Percentiles rank a stretch among this genome's conserved stretches.
These are phyloP conservation scores for Euryodendron excelsum DNA, from an alignment of 148 eudicot genomes.

Conservation along the genomic window DNA sequence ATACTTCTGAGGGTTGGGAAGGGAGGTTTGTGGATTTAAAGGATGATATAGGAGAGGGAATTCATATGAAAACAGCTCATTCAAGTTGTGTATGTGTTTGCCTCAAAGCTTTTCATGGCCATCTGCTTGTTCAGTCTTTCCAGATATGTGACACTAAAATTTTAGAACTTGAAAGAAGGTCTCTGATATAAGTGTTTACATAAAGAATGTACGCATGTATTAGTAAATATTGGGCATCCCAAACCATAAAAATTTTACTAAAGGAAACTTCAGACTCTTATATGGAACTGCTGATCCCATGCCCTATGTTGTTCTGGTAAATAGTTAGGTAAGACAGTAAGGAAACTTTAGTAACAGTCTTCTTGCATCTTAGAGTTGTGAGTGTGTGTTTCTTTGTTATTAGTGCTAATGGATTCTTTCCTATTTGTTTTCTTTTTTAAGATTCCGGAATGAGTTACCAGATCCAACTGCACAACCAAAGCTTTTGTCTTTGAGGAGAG, in stretches of 20 bases:
- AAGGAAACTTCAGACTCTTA: background rate
- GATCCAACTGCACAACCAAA: constrained; percentile 90
- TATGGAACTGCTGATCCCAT: background rate
- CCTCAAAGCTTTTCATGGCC: background rate
- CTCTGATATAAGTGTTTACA: background rate
- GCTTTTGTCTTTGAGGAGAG: constrained; percentile 68
- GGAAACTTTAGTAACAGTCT: background rate
- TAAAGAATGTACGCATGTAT: background rate
- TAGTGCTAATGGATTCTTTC: constrained; percentile 10
- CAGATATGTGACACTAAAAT: background rate
- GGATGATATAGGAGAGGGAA: background rate
- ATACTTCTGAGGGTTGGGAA: background rate
- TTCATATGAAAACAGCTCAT: background rate
- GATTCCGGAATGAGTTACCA: constrained; percentile 95
- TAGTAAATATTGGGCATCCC: background rate
- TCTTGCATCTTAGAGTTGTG: background rate
- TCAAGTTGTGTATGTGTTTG: background rate
- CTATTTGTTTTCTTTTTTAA: constrained; percentile 26
- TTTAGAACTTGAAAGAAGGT: background rate
- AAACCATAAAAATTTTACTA: background rate
- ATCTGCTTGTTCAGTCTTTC: background rate
- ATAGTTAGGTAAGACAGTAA: background rate
- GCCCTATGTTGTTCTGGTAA: background rate
- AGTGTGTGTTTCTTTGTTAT: background rate
- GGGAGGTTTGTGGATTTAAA: background rate